Conservation (phyloP, 805 yeast genomes). For the Candida sakaeoensis region DNA sequence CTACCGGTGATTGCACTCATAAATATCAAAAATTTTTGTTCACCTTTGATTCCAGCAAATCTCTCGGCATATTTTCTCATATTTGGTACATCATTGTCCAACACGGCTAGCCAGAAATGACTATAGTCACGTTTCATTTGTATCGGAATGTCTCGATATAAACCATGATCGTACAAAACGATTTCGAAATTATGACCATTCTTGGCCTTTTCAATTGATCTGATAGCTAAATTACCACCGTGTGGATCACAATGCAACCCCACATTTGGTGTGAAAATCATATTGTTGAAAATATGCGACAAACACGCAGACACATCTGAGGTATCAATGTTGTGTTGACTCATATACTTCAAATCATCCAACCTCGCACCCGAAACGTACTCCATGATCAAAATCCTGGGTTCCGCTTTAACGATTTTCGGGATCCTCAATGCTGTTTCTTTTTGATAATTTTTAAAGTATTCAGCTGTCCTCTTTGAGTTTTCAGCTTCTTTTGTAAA, state of each 20-base stretch:
- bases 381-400: slow-evolving; percentile 84
- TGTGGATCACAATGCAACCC: slow-evolving; percentile 98
- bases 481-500: slow-evolving; percentile 84
- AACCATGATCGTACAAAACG: slow-evolving; percentile 89
- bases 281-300: slow-evolving; percentile 85
- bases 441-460: slow-evolving; percentile 53
- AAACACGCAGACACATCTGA: slow-evolving; percentile 80
- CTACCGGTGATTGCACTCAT: slow-evolving; percentile 96
- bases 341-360: slow-evolving; percentile 68
- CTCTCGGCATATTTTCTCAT: slow-evolving; percentile 73
- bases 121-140: slow-evolving; percentile 80
- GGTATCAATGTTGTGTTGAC: slow-evolving; percentile 60
- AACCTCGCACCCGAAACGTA: slow-evolving; percentile 76
- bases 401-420: slow-evolving; percentile 56
- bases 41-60: slow-evolving; percentile 75
- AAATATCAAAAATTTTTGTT: slow-evolving; percentile 72
- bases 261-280: slow-evolving; percentile 92
- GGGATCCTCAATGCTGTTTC: slow-evolving; percentile 83
- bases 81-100: slow-evolving; percentile 60
- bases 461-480: slow-evolving; percentile 63
- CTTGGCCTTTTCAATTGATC: slow-evolving; percentile 26
- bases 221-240: slow-evolving; percentile 91
- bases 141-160: slow-evolving; percentile 79
- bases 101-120: slow-evolving; percentile 84
- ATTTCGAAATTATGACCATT: slow-evolving; percentile 81